Base-by-base conservation (phyloP, 2,329 filamentous ascomycete species). In the Cytospora mali region DNA sequence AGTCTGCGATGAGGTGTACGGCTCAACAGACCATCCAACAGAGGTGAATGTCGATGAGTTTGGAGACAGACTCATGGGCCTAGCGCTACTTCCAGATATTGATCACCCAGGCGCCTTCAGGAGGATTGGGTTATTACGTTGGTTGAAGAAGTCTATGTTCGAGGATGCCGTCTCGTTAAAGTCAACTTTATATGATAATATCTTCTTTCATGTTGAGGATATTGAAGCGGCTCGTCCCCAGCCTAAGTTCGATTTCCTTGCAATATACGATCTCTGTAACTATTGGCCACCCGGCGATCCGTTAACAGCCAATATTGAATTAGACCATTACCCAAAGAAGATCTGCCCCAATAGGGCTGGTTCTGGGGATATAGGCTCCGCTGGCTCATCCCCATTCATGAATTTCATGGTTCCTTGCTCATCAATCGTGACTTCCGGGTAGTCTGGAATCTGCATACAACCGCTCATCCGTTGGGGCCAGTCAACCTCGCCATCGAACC, bases 381-480 rank as follows among this genome's bases (percentile, higher is more conserved):
- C 42, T 5, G 21, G 7, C 42, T 11, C 42, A 11, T 13, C 42
- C n/a, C 42, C 42, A 10, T 23, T 23, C 10, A 18, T 13, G n/a
- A 13, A 23, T 10, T 6, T 46, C 6, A 53, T 53, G 27, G 14
- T 16, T 14, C 57, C 50, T 23, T 25, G 46, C 57, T 54, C n/a
- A 39, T 60, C 57, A 18, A 60, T 46, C 50, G 21, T 54, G 27
- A 60, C 35, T 50, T 60, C 35, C 18, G 57, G 57, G 49, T 60
- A 60, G 35, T 54, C 57, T 2, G 57, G 57, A 25, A 25, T 60
- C 21, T 53, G 21, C 57, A 60, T 60, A 16, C 57, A 60, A n/a
- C 50, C 35, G 18, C 50, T 60, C 57, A 60, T 60, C 14, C 57
- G 33, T 18, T 35, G 27, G 9, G 57, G 57, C 57, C 57, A 60